Base-by-base conservation (phyloP, 805 yeast genomes). In the Starmerella ratchasimensis region DNA sequence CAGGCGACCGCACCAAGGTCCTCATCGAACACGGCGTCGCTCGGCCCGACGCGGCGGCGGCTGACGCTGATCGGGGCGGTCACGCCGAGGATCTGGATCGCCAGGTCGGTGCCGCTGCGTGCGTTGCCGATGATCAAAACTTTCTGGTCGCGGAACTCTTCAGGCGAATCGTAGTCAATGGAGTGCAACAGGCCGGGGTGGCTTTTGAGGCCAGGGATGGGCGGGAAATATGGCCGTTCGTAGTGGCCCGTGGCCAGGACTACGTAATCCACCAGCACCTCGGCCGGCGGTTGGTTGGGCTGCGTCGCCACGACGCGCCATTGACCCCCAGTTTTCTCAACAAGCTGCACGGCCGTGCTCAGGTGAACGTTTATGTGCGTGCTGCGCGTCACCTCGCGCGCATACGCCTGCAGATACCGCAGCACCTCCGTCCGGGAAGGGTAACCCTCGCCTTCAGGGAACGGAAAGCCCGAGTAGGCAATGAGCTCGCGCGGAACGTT, bases 41-140 rank as follows among this genome's bases (percentile, higher is more conserved):
- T 63, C 24, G 58, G 49, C 1, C 71, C 71, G 5, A 27, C 44
- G 1, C 30, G 65, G 43, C 80, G 59, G 9, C 64, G 59, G 14
- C 75, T 66, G 42, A 72, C 65, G 48, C 68, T 65, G 11, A 74
- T 60, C 35, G 49, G 41, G 11, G 64, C 57, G 28, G 71, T 58
- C 3, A 39, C 49, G 3, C 62, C 60, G 2, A 74, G 68, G 14
- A 75, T 51, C 51, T 79, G 84, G 37, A 65, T 66, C 2, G 82
- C 70, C 24, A 80, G 61, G 52, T 83, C 94, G 20, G 72, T 68
- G 16, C 86, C 94, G 20, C 83, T 74, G 2, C 88, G 77, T 9
- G 77, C 72, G 50, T 74, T 76, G 0, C 93, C 93, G 15, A 81
- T 71, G 5, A 80, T 66, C 31, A 80, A 54, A 10, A 76, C 72